Conservation (phyloP, 805 yeast genomes). For the Myxozyma monticola region DNA sequence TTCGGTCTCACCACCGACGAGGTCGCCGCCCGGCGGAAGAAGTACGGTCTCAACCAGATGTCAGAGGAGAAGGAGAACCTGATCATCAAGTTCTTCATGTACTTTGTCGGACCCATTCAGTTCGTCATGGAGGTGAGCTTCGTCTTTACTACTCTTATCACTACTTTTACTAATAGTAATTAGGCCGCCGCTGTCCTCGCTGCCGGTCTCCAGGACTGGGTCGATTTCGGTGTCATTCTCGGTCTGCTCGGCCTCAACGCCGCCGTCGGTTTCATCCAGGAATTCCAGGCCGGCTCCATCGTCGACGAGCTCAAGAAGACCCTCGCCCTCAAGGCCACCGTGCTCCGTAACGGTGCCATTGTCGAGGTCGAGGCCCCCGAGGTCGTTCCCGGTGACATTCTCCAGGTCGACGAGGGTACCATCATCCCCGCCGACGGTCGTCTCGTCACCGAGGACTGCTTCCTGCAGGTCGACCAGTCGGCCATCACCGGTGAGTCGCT, state of each 20-base stretch:
- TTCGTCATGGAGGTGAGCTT: constrained; percentile 74
- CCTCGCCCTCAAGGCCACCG: constrained; percentile 83
- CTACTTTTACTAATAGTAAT: constrained; percentile 1
- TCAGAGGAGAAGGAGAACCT: constrained; percentile 82
- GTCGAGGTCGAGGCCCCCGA: constrained; percentile 78
- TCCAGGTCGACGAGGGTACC: constrained; percentile 89
- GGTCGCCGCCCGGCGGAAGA: constrained; percentile 80
- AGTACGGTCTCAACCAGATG: constrained; percentile 88
- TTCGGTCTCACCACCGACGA: constrained; percentile 77
- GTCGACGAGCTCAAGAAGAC: constrained; percentile 96
- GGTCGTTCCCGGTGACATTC: constrained; percentile 92
- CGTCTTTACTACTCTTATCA: not conserved
- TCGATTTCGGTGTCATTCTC: constrained; percentile 96
- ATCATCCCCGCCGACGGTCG: constrained; percentile 94
- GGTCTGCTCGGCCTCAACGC: constrained; percentile 86
- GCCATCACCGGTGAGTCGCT: constrained; percentile 97
- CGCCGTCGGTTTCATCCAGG: constrained; percentile 93
- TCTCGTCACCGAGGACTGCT: constrained; percentile 78
- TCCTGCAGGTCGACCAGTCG: constrained; percentile 92
- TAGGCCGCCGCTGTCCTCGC: constrained; percentile 87
- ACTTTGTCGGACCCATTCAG: constrained; percentile 93
- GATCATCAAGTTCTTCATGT: constrained; percentile 75
- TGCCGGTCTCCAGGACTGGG: constrained; percentile 97
- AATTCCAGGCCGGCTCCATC: constrained; percentile 97
- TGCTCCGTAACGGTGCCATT: constrained; percentile 77